These are phyloP conservation scores for Pisolithus thermaeus DNA, from an alignment of 1,284 basidiomycete species.

Conservation along the genomic window DNA sequence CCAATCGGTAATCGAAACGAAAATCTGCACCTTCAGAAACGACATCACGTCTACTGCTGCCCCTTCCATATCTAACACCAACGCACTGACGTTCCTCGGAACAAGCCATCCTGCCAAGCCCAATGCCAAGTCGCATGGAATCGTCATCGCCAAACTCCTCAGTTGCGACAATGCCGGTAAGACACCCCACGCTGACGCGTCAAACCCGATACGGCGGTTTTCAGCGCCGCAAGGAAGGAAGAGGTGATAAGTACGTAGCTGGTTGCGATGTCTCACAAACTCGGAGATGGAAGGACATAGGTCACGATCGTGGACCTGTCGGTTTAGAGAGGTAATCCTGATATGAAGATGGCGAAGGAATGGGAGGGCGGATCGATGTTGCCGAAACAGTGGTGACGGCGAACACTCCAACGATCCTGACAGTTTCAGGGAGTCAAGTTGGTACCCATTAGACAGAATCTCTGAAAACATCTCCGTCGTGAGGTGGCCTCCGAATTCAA, in stretches of 20 bases:
- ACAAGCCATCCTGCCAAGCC: slow-evolving; percentile 64
- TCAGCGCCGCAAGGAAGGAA: slow-evolving; percentile 42
- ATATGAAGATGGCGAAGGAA: slow-evolving; percentile 62
- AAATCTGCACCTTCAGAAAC: slow-evolving; percentile 25
- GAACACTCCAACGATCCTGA: slow-evolving; percentile 46
- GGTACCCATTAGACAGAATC: slow-evolving; percentile 52
- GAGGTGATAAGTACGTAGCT: slow-evolving; percentile 48
- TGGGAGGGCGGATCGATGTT: slow-evolving; percentile 38
- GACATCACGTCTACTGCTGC: slow-evolving; percentile 30
- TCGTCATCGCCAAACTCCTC: slow-evolving; percentile 49
- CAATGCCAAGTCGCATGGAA: slow-evolving; percentile 57
- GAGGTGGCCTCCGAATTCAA: slow-evolving; percentile 56
- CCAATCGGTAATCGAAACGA: slow-evolving; percentile 29
- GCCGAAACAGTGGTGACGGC: slow-evolving; percentile 45
- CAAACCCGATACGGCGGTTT: slow-evolving; percentile 53
- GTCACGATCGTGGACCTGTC: slow-evolving; percentile 48
- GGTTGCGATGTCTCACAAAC: slow-evolving; percentile 54
- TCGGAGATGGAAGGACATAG: slow-evolving; percentile 63
- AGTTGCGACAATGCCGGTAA: slow-evolving; percentile 50
- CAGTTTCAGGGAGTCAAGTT: slow-evolving; percentile 56
- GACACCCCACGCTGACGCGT: slow-evolving; percentile 66
- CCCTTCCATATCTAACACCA: slow-evolving; percentile 43
- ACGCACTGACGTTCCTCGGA: slow-evolving; percentile 48
- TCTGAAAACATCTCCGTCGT: slow-evolving; percentile 48
- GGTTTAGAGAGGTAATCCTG: slow-evolving; percentile 39